A percentile compares a stretch with the other conserved stretches of the same genome.
Evolutionary conservation across 208 protist species (phyloP).

Genomic region (Trypanosoma congolense): DNA sequence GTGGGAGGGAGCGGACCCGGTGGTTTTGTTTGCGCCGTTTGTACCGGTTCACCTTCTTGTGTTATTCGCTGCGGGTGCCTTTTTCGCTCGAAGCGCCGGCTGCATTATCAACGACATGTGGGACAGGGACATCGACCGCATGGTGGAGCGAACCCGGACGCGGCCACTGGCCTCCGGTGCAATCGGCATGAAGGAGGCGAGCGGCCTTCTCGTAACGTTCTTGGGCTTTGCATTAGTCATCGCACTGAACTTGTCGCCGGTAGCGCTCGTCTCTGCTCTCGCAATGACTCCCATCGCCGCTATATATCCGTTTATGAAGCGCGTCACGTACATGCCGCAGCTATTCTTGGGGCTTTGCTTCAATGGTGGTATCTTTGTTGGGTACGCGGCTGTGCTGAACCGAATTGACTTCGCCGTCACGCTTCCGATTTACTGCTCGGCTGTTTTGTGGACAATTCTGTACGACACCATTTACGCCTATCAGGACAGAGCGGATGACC

Average conservation of each 20-base stretch:
- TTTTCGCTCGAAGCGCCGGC: constrained; percentile 74
- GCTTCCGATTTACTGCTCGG: constrained; percentile 64
- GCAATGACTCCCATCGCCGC: constrained; percentile 60
- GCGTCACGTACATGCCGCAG: constrained; percentile 76
- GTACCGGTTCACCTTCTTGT: constrained; percentile 71
- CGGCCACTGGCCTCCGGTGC: constrained; percentile 60
- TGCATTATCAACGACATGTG: constrained; percentile 87
- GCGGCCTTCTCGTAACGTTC: constrained; percentile 38
- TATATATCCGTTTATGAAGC: constrained; percentile 83
- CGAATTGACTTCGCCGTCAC: constrained; percentile 64
- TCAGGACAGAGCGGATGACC: constrained; percentile 69
- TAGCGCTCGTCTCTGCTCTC: constrained; percentile 44
- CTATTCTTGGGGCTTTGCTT: constrained; percentile 72
- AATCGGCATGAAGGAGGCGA: constrained; percentile 51
- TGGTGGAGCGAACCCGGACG: constrained; percentile 63
- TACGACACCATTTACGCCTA: constrained; percentile 87
- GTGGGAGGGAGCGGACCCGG: constrained; percentile 80
- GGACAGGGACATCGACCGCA: constrained; percentile 67
- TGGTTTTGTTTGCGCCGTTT: constrained; percentile 68
- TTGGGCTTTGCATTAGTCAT: constrained; percentile 40
- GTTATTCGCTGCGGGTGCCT: constrained; percentile 60
- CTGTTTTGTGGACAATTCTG: constrained; percentile 73
- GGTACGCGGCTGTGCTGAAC: constrained; percentile 79
- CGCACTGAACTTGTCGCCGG: constrained; percentile 62
- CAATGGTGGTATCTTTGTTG: constrained; percentile 86